A percentile compares a stretch with the other conserved stretches of the same genome.
These are phyloP conservation scores for Clitopilus passeckerianus DNA, from an alignment of 768 basidiomycete species.

Conservation along the genomic window DNA sequence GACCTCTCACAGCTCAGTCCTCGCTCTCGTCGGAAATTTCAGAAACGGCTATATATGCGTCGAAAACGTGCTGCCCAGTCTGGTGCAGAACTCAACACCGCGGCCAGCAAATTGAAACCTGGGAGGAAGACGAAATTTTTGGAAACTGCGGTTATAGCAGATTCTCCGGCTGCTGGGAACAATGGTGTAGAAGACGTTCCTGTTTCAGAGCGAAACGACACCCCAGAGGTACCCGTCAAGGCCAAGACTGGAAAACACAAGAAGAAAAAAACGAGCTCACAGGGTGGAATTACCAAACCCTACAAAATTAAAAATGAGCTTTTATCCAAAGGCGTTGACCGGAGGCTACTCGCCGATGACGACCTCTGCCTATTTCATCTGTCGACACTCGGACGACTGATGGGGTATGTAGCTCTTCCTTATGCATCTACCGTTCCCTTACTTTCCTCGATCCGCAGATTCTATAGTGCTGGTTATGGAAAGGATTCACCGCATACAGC, in stretches of 20 bases:
- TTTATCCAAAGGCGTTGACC: constrained; percentile 38
- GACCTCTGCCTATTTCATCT: constrained; percentile 49
- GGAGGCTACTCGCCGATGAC: constrained; percentile 30
- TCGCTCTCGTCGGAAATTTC: constrained; percentile 44
- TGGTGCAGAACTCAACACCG: constrained; percentile 27
- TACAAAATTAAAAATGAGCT: constrained; percentile 41
- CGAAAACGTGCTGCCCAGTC: constrained; percentile 51
- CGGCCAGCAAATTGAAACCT: constrained; percentile 26
- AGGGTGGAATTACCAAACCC: constrained; percentile 37
- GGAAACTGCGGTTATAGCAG: not conserved
- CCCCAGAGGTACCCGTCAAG: constrained; percentile 1
- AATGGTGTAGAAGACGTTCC: too few relatives aligned
- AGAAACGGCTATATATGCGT: constrained; percentile 70
- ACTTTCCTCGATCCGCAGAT: constrained; percentile 8
- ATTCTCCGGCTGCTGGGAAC: too few relatives aligned
- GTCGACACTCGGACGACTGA: constrained; percentile 27
- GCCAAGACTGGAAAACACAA: not conserved
- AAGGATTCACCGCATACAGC: constrained; percentile 10
- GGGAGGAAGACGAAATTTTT: constrained; percentile 22
- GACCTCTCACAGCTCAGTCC: constrained; percentile 34
- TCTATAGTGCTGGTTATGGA: constrained; percentile 17
- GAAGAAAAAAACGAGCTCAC: not conserved
- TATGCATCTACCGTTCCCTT: not conserved
- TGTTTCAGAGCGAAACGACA: too few relatives aligned
- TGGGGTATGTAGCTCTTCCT: constrained; percentile 25